phyloP scores from a whole-genome alignment of 1,139 yeast genomes.

The Yamadazyma dushanensis region DNA sequence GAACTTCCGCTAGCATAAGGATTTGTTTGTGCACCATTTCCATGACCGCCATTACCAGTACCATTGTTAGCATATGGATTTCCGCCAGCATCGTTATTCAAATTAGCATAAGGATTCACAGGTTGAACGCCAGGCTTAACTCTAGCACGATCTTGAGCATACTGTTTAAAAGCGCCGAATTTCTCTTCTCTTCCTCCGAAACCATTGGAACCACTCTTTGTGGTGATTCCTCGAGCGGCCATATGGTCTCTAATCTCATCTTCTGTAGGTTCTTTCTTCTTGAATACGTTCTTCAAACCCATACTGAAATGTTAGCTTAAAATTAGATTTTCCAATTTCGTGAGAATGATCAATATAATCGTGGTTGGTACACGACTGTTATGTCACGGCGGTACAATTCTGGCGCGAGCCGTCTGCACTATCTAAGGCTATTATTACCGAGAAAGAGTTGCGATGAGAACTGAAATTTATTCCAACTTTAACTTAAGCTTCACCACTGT shows the following conservation, averaged over 20 bases:
- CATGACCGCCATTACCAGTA: not conserved
- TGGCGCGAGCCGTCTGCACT: too few relatives aligned
- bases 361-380: not conserved
- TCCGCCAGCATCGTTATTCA: conserved; percentile 20
- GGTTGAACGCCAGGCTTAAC: conserved; percentile 47
- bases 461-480: too few relatives aligned
- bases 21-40: not conserved
- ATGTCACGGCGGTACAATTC: too few relatives aligned
- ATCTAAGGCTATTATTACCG: too few relatives aligned
- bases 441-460: too few relatives aligned
- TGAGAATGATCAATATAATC: conserved; percentile 4
- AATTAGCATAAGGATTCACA: conserved; percentile 46
- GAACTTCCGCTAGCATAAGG: conserved; percentile 1
- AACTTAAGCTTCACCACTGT: too few relatives aligned
- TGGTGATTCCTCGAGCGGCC: conserved; percentile 53
- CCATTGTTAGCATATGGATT: conserved; percentile 28
- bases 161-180: conserved; percentile 65
- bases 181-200: conserved; percentile 43
- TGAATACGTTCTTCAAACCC: conserved; percentile 57
- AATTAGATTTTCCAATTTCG: not conserved
- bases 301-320: conserved; percentile 12
- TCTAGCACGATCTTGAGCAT: conserved; percentile 51
- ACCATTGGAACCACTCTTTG: conserved; percentile 35
- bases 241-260: conserved; percentile 53
- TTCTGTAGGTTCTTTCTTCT: conserved; percentile 61